Base-by-base conservation (phyloP, 148 eudicot genomes). In the Rhododendron simsii region DNA sequence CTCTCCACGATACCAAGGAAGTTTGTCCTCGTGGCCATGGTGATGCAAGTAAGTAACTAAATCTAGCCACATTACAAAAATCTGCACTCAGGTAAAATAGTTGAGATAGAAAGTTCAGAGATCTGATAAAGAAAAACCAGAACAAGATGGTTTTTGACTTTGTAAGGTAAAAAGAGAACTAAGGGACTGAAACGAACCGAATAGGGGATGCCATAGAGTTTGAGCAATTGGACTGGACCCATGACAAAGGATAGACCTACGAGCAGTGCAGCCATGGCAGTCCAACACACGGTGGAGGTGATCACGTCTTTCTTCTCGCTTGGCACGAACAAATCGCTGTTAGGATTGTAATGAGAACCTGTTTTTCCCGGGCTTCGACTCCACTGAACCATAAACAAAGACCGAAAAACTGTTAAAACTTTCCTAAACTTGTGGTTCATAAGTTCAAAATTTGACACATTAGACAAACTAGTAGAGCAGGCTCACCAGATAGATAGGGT, bases 281-380 rank as follows among this genome's bases (percentile, higher is more conserved):
- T 67, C 94, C 94, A 92, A 81, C 93, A 90, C 50, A 89, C 73
- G 1, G 94, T 89, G 13, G 94, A 92, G 21, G 92, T 92, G 87
- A 91, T 89, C 39, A 92, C 88, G 61, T 90, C 90, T 69, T 90
- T 89, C 86, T 80, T 89, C 74, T 92, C 94, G 9, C 75, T 85
- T 41, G 91, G 90, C 51, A 79, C 85, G 84, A 92, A 92, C 86
- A 92, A 78, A 23, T 90, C 90, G 33, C 94, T 92, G 84, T 81
- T 86, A 7, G 94, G 94, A 79, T 91, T 61, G 63, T 84, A 92
- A 87, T 92, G 94, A 6, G 94, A 92, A 20, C 94, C 94, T 5
- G 80, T 87, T 86, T 92, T 92, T 77, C 93, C 94, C 0, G 94
- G 94, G 79, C 91, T 90, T 87, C 94, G 77, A 59, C 85, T 20